Evolutionary conservation across 192 early-diverging fungal species (phyloP).

Genomic region (Hyaloraphidium curvatum): DNA sequence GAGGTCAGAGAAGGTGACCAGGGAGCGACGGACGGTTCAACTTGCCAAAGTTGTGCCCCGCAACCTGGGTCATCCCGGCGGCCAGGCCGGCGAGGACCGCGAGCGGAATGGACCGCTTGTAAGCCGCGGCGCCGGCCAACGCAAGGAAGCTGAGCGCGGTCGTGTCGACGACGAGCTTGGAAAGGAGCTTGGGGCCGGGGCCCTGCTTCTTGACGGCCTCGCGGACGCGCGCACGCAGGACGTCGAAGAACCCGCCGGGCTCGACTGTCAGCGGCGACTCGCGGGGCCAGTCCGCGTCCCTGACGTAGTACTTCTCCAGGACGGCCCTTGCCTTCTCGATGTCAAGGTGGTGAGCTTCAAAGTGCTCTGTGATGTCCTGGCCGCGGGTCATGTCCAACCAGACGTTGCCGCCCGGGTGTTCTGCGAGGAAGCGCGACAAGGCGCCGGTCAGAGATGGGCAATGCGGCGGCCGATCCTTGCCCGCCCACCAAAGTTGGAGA

Average conservation of each 20-base stretch:
- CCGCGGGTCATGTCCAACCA: not conserved
- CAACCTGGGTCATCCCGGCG: not conserved
- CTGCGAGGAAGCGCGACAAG: no score
- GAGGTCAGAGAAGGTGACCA: no score
- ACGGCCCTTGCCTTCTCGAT: not conserved
- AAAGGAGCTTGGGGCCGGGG: not conserved
- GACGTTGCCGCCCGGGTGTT: not conserved
- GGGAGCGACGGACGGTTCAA: no score
- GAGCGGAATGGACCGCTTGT: not conserved
- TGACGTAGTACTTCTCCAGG: constrained; percentile 1
- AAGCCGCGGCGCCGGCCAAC: not conserved
- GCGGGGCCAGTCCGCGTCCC: not conserved
- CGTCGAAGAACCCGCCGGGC: not conserved
- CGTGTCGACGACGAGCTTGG: not conserved
- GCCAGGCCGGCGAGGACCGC: not conserved
- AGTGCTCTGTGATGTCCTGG: not conserved
- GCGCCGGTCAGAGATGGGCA: no score
- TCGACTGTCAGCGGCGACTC: not conserved
- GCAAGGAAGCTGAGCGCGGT: not conserved
- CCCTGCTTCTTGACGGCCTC: not conserved
- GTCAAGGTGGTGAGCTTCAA: constrained; percentile 2
- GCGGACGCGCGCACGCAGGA: not conserved
- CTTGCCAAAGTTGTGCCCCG: constrained; percentile 1
- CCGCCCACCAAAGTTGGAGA: no score
- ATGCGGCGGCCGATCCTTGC: no score